Evolutionary conservation across 1,284 basidiomycete genomes (phyloP).

Genomic region (Pseudozyma pruni): DNA sequence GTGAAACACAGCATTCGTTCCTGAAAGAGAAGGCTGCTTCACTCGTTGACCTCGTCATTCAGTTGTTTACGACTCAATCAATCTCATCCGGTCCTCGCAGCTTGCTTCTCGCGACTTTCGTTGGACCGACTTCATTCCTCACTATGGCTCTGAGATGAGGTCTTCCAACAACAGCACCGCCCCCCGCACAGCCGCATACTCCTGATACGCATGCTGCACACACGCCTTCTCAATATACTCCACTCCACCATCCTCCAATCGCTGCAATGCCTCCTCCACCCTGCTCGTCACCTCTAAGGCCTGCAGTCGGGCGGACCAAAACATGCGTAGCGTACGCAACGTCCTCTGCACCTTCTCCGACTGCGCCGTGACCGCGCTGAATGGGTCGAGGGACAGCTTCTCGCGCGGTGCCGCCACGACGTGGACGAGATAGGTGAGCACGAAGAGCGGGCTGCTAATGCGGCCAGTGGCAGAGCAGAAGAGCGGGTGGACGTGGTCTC

Average conservation of each 20-base stretch:
- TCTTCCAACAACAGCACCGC: slow-evolving; percentile 8
- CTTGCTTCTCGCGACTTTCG: too few species aligned
- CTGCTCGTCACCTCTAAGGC: not conserved
- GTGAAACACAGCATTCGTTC: too few species aligned
- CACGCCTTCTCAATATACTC: slow-evolving; percentile 13
- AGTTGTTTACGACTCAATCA: too few species aligned
- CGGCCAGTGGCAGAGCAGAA: slow-evolving; percentile 22
- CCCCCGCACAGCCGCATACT: slow-evolving; percentile 9
- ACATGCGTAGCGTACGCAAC: slow-evolving; percentile 6
- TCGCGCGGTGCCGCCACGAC: not conserved
- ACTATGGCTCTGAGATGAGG: slow-evolving; percentile 7
- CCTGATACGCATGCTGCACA: slow-evolving; percentile 40
- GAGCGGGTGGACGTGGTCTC: slow-evolving; percentile 30
- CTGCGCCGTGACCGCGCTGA: too few species aligned
- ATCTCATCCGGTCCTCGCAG: too few species aligned
- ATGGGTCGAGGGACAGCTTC: not conserved
- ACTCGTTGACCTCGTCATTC: too few species aligned
- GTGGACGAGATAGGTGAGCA: slow-evolving; percentile 17
- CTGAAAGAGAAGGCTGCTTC: too few species aligned
- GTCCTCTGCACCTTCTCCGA: not conserved
- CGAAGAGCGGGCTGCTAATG: slow-evolving; percentile 20
- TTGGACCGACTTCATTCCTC: too few species aligned
- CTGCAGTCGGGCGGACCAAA: not conserved
- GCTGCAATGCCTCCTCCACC: slow-evolving; percentile 5
- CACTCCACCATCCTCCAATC: not conserved